These are phyloP conservation scores for Rhinocladiella mackenziei DNA, from an alignment of 2,329 filamentous ascomycete species.

Conservation along the genomic window DNA sequence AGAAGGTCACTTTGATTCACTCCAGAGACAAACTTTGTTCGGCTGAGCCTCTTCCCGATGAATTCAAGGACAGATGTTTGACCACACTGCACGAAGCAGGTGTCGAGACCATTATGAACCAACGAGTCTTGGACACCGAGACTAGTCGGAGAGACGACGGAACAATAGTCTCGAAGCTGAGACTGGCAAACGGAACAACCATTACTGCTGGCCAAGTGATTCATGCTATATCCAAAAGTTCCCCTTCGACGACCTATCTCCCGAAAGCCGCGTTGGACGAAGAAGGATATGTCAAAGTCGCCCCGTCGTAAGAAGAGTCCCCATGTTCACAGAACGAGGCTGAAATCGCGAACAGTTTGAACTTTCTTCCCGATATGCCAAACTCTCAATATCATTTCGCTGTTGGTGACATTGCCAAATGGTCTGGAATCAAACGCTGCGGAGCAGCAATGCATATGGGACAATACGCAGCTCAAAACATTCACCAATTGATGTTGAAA, in stretches of 20 bases:
- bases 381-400: conserved; percentile 63
- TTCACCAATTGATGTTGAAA: conserved; percentile 58
- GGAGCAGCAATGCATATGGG: conserved; percentile 73
- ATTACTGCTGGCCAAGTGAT: conserved; percentile 63
- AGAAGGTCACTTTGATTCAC: conserved; percentile 69
- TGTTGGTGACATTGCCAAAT: conserved; percentile 64
- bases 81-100: conserved; percentile 58
- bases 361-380: conserved; percentile 52
- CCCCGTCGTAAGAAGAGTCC: conserved; percentile 44
- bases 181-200: conserved; percentile 57
- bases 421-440: conserved; percentile 77
- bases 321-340: not conserved
- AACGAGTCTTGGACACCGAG: conserved; percentile 53
- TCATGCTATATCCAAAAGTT: conserved; percentile 62
- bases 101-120: conserved; percentile 61
- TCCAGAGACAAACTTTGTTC: conserved; percentile 67
- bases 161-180: conserved; percentile 49
- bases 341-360: conserved; percentile 41
- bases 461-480: conserved; percentile 61
- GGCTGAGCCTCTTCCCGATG: conserved; percentile 66
- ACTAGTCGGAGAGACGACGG: not conserved
- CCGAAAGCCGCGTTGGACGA: conserved; percentile 56
- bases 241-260: conserved; percentile 61
- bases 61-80: conserved; percentile 61
- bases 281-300: conserved; percentile 63